These are phyloP conservation scores for Acanthamoeba castellanii DNA, from an alignment of 208 protist species.

Conservation along the genomic window DNA sequence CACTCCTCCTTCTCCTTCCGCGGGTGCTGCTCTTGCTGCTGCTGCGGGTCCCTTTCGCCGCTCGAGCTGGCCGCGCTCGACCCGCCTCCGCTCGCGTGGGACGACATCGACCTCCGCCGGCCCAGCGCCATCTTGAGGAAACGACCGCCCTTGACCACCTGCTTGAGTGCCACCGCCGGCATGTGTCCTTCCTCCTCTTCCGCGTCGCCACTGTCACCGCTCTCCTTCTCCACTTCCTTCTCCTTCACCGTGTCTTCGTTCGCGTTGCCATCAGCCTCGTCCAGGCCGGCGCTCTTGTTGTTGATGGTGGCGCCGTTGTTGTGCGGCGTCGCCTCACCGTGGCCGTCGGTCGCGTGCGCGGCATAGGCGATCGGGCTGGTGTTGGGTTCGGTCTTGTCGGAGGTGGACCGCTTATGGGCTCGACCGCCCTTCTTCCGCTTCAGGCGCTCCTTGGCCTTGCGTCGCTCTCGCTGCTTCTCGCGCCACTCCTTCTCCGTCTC, in stretches of 20 bases:
- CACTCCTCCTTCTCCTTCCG: constrained; percentile 8
- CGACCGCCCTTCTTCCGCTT: constrained; percentile 1
- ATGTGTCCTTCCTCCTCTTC: not conserved
- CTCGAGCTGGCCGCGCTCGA: not conserved
- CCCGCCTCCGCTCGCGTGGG: not conserved
- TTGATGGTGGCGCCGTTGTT: not conserved
- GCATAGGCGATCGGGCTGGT: not conserved
- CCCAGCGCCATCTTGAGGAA: constrained; percentile 31
- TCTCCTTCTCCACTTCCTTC: not conserved
- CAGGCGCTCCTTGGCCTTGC: constrained; percentile 61
- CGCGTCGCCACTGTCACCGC: not conserved
- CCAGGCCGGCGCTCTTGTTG: not conserved
- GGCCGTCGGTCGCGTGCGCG: not conserved
- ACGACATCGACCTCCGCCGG: not conserved
- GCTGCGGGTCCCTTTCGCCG: not conserved
- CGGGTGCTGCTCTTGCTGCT: not conserved
- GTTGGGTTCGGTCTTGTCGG: not conserved
- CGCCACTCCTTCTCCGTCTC: constrained; percentile 59
- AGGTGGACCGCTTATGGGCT: not conserved
- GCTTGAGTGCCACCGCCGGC: not conserved
- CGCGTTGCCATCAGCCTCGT: not conserved
- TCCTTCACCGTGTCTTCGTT: not conserved
- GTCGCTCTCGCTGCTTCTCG: constrained; percentile 63
- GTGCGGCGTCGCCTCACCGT: not conserved
- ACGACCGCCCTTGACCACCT: constrained; percentile 12